phyloP scores from a whole-genome alignment of 2,329 filamentous ascomycete species.

The Fusarium chaquense region DNA sequence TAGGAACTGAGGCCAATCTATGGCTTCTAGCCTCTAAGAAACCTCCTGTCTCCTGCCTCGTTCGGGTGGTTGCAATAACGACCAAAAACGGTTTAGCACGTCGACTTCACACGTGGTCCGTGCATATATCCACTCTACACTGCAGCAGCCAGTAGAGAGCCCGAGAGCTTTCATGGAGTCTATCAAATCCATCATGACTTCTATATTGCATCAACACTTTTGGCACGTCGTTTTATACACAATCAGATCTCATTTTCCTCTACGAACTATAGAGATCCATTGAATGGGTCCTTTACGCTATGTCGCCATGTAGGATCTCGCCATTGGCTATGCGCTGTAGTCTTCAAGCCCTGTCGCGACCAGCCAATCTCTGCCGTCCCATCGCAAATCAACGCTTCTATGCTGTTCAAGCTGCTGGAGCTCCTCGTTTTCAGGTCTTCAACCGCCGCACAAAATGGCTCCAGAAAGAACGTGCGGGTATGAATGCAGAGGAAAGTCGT shows the following conservation, averaged over 20 bases:
- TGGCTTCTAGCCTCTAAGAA: conserved; percentile 29
- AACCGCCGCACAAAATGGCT: conserved; percentile 88
- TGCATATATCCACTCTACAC: conserved; percentile 35
- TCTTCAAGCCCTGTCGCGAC: conserved; percentile 41
- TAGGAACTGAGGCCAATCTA: conserved; percentile 19
- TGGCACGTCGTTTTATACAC: conserved; percentile 13
- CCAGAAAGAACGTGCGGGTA: conserved; percentile 88
- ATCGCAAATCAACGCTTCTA: conserved; percentile 66
- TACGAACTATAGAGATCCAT: conserved; percentile 9
- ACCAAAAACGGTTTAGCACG: conserved; percentile 35
- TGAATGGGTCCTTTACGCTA: conserved; percentile 43
- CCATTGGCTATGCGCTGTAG: conserved; percentile 45
- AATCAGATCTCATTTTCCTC: conserved; percentile 1
- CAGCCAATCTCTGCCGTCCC: conserved; percentile 28
- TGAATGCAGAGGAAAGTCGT: conserved; percentile 76
- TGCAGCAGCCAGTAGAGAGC: conserved; percentile 35
- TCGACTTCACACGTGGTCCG: conserved; percentile 32
- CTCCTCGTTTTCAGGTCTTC: conserved; percentile 89
- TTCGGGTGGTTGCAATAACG: conserved; percentile 14
- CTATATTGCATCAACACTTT: conserved; percentile 38
- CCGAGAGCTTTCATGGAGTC: conserved; percentile 22
- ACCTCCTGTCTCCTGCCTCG: conserved; percentile 38
- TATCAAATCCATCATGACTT: conserved; percentile 47
- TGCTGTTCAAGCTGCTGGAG: conserved; percentile 81
- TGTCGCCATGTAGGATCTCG: conserved; percentile 49